These are phyloP conservation scores for Aquilaria malaccensis DNA, from an alignment of 345 rosid genomes.

Conservation along the genomic window DNA sequence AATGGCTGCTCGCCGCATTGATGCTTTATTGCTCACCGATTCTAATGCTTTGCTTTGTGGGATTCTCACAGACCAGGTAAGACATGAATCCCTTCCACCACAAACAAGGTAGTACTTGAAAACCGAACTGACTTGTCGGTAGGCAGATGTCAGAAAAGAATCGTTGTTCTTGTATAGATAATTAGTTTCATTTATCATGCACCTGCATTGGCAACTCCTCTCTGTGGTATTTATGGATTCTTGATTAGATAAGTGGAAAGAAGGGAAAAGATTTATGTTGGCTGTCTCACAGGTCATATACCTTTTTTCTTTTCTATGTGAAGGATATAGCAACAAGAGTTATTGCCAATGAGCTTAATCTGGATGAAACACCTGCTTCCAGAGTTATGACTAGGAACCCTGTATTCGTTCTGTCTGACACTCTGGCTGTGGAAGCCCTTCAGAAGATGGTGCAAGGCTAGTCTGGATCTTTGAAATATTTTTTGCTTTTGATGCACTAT, in stretches of 20 bases:
- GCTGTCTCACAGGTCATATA: no score
- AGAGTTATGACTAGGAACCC: conserved; percentile 92
- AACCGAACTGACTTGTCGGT: no score
- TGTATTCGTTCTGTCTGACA: conserved; percentile 76
- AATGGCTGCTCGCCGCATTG: conserved; percentile 86
- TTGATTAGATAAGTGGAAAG: no score
- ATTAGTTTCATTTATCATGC: no score
- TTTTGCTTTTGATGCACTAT: background rate
- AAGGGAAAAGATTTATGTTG: no score
- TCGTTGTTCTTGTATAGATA: no score
- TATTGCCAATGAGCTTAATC: conserved; percentile 60
- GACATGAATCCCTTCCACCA: background rate
- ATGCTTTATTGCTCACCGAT: conserved; percentile 84
- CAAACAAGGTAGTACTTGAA: no score
- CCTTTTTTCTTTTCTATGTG: conserved; percentile 3
- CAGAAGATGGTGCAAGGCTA: conserved; percentile 94
- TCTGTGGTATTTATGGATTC: no score
- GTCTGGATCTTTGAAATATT: conserved; percentile 8
- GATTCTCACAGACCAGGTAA: conserved; percentile 87
- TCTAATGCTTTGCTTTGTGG: conserved; percentile 91
- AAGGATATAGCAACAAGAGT: conserved; percentile 86
- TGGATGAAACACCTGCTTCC: conserved; percentile 81
- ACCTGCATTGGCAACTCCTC: no score
- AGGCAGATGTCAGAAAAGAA: no score
- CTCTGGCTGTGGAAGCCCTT: conserved; percentile 94